Evolutionary conservation across 2,329 filamentous ascomycete genomes (phyloP).

Genomic region (Bipolaris gigantea): DNA sequence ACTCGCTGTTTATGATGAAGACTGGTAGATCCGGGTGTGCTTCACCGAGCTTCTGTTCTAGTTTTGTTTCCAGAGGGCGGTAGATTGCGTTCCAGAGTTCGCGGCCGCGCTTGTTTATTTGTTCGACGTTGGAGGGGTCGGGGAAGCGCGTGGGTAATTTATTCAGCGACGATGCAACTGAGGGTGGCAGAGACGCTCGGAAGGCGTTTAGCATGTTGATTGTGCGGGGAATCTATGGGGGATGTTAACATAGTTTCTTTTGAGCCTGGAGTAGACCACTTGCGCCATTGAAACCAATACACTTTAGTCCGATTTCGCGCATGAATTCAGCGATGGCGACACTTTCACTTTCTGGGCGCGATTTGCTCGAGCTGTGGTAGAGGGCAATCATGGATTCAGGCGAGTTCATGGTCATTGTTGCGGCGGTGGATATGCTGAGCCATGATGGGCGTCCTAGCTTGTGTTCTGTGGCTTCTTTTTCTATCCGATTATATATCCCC

Average conservation of each 20-base stretch:
- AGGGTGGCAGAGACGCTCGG: slow-evolving; percentile 61
- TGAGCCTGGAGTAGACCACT: neutral
- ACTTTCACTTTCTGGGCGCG: slow-evolving; percentile 35
- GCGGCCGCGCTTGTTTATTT: slow-evolving; percentile 61
- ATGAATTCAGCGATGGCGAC: slow-evolving; percentile 68
- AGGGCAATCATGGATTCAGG: slow-evolving; percentile 71
- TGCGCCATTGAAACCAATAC: slow-evolving; percentile 74
- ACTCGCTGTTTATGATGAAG: slow-evolving; percentile 75
- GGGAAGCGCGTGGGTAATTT: slow-evolving; percentile 58
- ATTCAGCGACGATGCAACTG: slow-evolving; percentile 58
- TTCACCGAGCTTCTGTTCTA: slow-evolving; percentile 69
- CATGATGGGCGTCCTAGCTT: slow-evolving; percentile 41
- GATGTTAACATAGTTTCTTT: neutral
- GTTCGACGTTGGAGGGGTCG: slow-evolving; percentile 54
- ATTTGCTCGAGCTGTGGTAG: slow-evolving; percentile 49
- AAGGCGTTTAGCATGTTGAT: slow-evolving; percentile 82
- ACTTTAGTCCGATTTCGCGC: slow-evolving; percentile 74
- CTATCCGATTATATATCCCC: slow-evolving; percentile 36
- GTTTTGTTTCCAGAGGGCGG: slow-evolving; percentile 70
- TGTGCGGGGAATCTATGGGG: slow-evolving; percentile 70
- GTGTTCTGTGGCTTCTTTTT: slow-evolving; percentile 33
- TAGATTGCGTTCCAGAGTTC: slow-evolving; percentile 78
- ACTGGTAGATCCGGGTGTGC: slow-evolving; percentile 81
- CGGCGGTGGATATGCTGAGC: slow-evolving; percentile 60
- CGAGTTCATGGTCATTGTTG: slow-evolving; percentile 85